Evolutionary conservation across 202 grass and related monocot genomes (phyloP), one percentile per base, ranked within the genome.

Genomic region (Bolboschoenoplectus hybrid): DNA sequence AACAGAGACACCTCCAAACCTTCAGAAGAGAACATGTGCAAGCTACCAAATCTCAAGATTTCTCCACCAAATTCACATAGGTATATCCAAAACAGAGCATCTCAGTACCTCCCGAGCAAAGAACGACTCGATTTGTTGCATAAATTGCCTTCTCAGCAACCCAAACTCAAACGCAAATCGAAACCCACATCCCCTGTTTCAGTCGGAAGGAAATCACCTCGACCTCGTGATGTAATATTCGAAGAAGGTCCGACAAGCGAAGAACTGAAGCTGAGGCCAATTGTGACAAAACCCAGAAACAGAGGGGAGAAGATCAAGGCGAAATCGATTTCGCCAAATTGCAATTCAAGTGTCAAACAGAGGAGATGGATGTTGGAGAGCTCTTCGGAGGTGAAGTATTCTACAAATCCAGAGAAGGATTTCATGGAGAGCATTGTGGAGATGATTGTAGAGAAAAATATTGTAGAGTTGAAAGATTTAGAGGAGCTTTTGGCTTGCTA

Each of bases 401-500:
- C 95, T 39, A 76, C 7, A 6, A 89, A 95, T 70, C 92, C 92
- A 53, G 84, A 93, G 91, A 72, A 62, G 58, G 95, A 97, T 82
- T 89, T 97, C 85, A 89, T 63, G 16, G 88, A 93, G 79, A 95
- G 92, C 79, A 97, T 97, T 88, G 75, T 87, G 17, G 92, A 95
- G 83, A 97, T 97, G 92, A 90, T 97, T 77, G 56, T 85, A 7
- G 89, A 90, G 87, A 97, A 93, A 73, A 83, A 47, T 43, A 87
- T 95, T 50, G 85, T 81, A 2, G 55, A 75, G 56, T 6, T 86
- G 1, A 88, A 90, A 57, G 95, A 97, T 82, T 86, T 95, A 12
- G 89, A 97, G 88, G 95, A 97, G 70, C 88, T 97, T n/a, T 82
- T 97, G 14, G 91, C 86, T 3, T 97, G 91, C 90, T 97, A 95